Percentiles rank a stretch among this genome's conserved stretches.
These are phyloP conservation scores for Elaphomyces granulatus DNA, from an alignment of 495 filamentous ascomycete genomes.

Conservation along the genomic window DNA sequence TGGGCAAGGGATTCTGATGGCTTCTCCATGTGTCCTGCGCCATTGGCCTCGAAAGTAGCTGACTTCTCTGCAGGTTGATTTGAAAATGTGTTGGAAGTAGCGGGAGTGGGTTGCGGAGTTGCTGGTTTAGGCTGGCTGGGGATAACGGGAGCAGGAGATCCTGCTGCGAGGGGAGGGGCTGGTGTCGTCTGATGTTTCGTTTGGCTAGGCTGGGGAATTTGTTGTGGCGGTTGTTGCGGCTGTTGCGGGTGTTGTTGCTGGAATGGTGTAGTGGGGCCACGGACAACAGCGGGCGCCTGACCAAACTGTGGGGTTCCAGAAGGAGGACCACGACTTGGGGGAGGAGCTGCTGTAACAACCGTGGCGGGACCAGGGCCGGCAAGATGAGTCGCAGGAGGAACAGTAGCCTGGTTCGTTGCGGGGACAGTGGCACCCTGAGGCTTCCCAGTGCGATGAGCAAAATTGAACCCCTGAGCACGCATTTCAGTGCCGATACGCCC, in stretches of 20 bases:
- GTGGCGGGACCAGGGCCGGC: slow-evolving; percentile 29
- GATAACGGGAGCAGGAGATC: slow-evolving; percentile 35
- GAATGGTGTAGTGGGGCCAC: slow-evolving; percentile 6
- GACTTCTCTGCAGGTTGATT: slow-evolving; percentile 26
- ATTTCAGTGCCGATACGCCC: slow-evolving; percentile 96
- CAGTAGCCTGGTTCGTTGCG: slow-evolving; percentile 16
- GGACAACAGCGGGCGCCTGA: slow-evolving; percentile 22
- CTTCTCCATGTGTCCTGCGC: slow-evolving; percentile 25
- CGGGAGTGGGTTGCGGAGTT: slow-evolving; percentile 35
- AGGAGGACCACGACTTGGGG: slow-evolving; percentile 11
- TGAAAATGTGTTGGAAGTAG: slow-evolving; percentile 10
- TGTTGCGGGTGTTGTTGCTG: slow-evolving; percentile 15
- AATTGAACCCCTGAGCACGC: slow-evolving; percentile 98
- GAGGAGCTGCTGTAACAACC: slow-evolving; percentile 21
- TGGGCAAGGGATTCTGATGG: slow-evolving; percentile 23
- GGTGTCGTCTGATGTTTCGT: slow-evolving; percentile 19
- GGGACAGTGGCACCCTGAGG: slow-evolving; percentile 25
- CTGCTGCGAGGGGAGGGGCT: slow-evolving; percentile 20
- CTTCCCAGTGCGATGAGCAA: slow-evolving; percentile 65
- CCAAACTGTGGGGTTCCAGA: slow-evolving; percentile 29
- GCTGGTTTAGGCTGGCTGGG: slow-evolving; percentile 31
- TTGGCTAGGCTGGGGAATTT: slow-evolving; percentile 17
- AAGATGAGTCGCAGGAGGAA: background rate
- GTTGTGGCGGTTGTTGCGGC: slow-evolving; percentile 18
- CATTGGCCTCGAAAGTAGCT: slow-evolving; percentile 22